phyloP scores from a whole-genome alignment of 78 protist genomes.

The Parvularia atlantis region DNA sequence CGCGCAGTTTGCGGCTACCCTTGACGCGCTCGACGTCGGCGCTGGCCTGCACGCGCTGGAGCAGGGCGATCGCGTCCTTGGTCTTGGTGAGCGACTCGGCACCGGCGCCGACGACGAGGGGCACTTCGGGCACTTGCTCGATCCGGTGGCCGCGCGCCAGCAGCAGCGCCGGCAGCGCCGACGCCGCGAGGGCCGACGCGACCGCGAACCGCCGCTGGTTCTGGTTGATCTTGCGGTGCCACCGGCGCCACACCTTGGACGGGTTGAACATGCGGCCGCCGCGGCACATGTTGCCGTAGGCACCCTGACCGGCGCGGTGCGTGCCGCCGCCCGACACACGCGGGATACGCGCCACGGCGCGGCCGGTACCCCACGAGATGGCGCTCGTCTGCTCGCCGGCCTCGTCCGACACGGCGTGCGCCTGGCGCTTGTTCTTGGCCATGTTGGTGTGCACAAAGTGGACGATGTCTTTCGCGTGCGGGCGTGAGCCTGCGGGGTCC shows the following conservation, averaged over 20 bases:
- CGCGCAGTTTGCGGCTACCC: slow-evolving; percentile 65
- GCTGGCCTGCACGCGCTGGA: slow-evolving; percentile 74
- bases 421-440: slow-evolving; percentile 88
- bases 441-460: slow-evolving; percentile 77
- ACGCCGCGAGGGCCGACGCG: slow-evolving; percentile 96
- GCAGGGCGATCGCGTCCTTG: slow-evolving; percentile 78
- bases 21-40: slow-evolving; percentile 77
- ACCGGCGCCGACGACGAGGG: slow-evolving; percentile 83
- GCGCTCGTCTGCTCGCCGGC: slow-evolving; percentile 97
- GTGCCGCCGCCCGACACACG: slow-evolving; percentile 99
- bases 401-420: slow-evolving; percentile 63
- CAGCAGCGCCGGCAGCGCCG: slow-evolving; percentile 94
- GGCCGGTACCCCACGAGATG: slow-evolving; percentile 99
- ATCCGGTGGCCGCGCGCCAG: slow-evolving; percentile 98
- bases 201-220: slow-evolving; percentile 93
- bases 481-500: no score
- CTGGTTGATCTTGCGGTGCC: slow-evolving; percentile 90
- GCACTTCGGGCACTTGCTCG: slow-evolving; percentile 81
- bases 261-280: slow-evolving; percentile 99
- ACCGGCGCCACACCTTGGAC: slow-evolving; percentile 91
- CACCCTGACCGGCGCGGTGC: slow-evolving; percentile 97
- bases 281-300: slow-evolving; percentile 97
- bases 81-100: slow-evolving; percentile 79
- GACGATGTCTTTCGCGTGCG: slow-evolving; percentile 90
- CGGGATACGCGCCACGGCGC: slow-evolving; percentile 99